These are phyloP conservation scores for Boletus bicolor DNA, from an alignment of 768 basidiomycete genomes.

Conservation along the genomic window DNA sequence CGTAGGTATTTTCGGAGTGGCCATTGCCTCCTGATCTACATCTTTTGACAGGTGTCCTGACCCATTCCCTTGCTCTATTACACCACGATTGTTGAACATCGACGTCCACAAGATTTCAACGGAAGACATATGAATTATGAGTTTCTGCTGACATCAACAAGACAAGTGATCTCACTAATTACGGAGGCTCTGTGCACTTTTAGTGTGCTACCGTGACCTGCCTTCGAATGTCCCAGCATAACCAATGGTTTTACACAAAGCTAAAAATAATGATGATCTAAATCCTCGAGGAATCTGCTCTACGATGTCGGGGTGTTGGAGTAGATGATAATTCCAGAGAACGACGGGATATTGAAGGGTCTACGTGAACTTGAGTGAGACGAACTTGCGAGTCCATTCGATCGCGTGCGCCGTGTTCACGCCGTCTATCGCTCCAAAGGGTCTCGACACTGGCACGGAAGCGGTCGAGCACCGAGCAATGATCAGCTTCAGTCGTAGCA, in stretches of 20 bases:
- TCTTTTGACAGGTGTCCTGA: slow-evolving; percentile 6
- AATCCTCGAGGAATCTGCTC: slow-evolving; percentile 22
- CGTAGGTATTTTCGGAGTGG: background rate
- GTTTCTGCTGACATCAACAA: background rate
- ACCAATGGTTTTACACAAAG: background rate
- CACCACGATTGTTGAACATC: background rate
- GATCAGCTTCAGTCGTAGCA: slow-evolving; percentile 17
- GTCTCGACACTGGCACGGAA: slow-evolving; percentile 20
- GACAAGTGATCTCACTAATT: background rate
- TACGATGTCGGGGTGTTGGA: slow-evolving; percentile 15
- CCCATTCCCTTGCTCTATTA: slow-evolving; percentile 14
- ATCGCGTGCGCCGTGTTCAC: slow-evolving; percentile 2
- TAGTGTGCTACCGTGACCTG: background rate
- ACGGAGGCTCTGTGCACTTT: background rate
- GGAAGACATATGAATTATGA: background rate
- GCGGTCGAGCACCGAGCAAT: slow-evolving; percentile 15
- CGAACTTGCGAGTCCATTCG: slow-evolving; percentile 1
- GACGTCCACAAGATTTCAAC: slow-evolving; percentile 1
- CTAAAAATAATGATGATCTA: background rate
- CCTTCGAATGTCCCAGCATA: too few relatives aligned
- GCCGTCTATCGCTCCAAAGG: slow-evolving; percentile 16
- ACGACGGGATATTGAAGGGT: slow-evolving; percentile 4
- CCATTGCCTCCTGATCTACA: background rate
- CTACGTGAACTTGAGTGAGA: slow-evolving; percentile 3
- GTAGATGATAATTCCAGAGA: slow-evolving; percentile 8